Base-by-base conservation (phyloP, 345 rosid genomes). In the Euphorbia pulcherrima region DNA sequence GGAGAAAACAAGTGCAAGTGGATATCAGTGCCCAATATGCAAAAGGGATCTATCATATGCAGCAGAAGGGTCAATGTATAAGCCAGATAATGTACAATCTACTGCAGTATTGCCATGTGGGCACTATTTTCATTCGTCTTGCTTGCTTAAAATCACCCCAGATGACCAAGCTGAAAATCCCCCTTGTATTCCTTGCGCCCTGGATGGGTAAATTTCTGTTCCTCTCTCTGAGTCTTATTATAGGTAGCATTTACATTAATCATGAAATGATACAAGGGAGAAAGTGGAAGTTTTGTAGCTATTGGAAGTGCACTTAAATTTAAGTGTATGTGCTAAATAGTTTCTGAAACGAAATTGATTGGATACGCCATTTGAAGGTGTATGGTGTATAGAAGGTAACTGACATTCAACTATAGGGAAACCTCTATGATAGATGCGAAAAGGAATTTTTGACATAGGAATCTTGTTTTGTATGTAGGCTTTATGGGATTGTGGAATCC, bases 131-230 rank as follows among this genome's bases (percentile, higher is more conserved):
- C 77, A 73, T 62, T 44, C 28, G 39, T 40, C 44, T 39, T 73
- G 77, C 62, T 62, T 73, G 68, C 68, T 60, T 52, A 61, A 17
- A 17, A 73, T 73, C 41, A 73, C 77, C 13, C 55, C 77, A 11
- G 8, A 3, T 40, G 46, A 61, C 23, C 62, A 73, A 60, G 77
- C 77, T 35, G 37, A 28, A 30, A 10, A 67, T 50, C 77, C 77
- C 41, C 72, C 72, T 5, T 73, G 77, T 26, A 60, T 73, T 26
- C 62, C 68, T 41, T 73, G 77, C 48, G 71, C 77, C 35, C 17
- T 73, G 72, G 55, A 41, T 50, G 56, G 40, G 5, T 48, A 48
- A 40, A 40, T 17, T 18, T 52, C 71, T 64, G 37, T 9, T 8
- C 40, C 40, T 37, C 40, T 2, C 6, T 5, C 50, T 14, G 37